Conservation (phyloP, 352 stramenopile genomes). For the Pythium guiyangense region DNA sequence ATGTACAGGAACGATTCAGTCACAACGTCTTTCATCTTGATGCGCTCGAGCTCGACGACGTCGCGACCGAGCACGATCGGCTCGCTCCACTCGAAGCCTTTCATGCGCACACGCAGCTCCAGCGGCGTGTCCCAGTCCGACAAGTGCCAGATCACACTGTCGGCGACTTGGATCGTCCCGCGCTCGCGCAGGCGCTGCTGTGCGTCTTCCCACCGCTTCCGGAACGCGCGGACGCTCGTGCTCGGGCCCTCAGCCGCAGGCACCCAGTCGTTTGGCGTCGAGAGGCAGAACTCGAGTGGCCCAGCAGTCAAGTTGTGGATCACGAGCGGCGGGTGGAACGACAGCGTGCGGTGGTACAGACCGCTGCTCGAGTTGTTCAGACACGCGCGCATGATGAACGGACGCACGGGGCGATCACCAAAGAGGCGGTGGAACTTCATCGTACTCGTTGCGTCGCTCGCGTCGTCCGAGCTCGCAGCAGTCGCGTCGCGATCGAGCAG, state of each 20-base stretch:
- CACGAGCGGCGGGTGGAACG: slow-evolving; percentile 75
- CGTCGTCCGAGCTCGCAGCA: slow-evolving; percentile 22
- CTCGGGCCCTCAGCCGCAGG: slow-evolving; percentile 37
- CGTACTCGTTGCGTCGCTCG: slow-evolving; percentile 25
- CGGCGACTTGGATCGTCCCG: slow-evolving; percentile 69
- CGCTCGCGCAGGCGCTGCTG: slow-evolving; percentile 75
- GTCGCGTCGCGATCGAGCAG: slow-evolving; percentile 47
- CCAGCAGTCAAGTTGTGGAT: slow-evolving; percentile 76
- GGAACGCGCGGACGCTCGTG: slow-evolving; percentile 29
- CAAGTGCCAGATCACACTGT: slow-evolving; percentile 81
- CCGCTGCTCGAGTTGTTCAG: slow-evolving; percentile 48
- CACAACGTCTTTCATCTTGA: slow-evolving; percentile 79
- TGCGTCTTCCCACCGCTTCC: slow-evolving; percentile 64
- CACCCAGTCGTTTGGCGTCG: slow-evolving; percentile 68
- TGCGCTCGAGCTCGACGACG: slow-evolving; percentile 47
- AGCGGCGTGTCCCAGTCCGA: slow-evolving; percentile 75
- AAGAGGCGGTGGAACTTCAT: slow-evolving; percentile 82
- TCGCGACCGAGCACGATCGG: slow-evolving; percentile 47
- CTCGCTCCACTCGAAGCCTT: slow-evolving; percentile 86
- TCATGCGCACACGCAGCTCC: slow-evolving; percentile 73
- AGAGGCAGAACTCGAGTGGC: slow-evolving; percentile 66
- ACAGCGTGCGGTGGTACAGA: slow-evolving; percentile 69
- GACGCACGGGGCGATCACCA: slow-evolving; percentile 68
- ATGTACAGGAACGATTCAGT: slow-evolving; percentile 69
- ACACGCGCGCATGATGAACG: slow-evolving; percentile 74